Evolutionary conservation across 805 yeast species (phyloP), one percentile per base, ranked within the genome.

Genomic region (Lachancea mirantina): DNA sequence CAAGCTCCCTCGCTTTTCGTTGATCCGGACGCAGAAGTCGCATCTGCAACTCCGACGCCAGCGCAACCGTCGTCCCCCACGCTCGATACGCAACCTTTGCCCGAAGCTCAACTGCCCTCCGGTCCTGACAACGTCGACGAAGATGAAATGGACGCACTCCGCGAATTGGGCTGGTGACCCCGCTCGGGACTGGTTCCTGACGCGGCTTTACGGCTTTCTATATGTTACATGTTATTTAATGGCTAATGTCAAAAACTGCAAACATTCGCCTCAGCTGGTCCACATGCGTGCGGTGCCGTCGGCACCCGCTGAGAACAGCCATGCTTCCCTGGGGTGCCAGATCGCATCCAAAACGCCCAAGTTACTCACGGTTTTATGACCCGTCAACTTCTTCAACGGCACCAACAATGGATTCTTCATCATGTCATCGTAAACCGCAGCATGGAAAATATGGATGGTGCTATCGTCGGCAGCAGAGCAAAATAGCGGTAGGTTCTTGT

Each of bases 301-400:
- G 14, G 97, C 97, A 49, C 97, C 98, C 8, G 95, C 84, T 55
- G 92, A 79, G 59, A 92, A 87, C 53, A 92, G 68, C 98, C 98
- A 92, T 1, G 98, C 96, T 63, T 92, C 97, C 49, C 79, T 77
- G 44, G 97, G 97, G 68, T 92, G 98, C 98, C 98, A 92, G 30
- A 74, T 74, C 30, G 82, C 73, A 52, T 78, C 81, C 52, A 92
- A 68, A 10, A 92, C 94, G 53, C 98, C 98, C 36, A 92, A 64
- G 52, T 82, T 79, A 47, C 74, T 74, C 14, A 76, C 65, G 28
- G 85, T 71, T 56, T 80, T 78, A 62, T 92, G 98, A 8, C 97
- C 98, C 26, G 80, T 76, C 54, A 92, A 68, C 55, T 88, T 87
- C 74, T 92, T 92, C 62, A 92, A 72, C 35, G 98, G 98, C 27